These are phyloP conservation scores for Brassica juncea DNA, from an alignment of 345 rosid species.

Conservation along the genomic window DNA sequence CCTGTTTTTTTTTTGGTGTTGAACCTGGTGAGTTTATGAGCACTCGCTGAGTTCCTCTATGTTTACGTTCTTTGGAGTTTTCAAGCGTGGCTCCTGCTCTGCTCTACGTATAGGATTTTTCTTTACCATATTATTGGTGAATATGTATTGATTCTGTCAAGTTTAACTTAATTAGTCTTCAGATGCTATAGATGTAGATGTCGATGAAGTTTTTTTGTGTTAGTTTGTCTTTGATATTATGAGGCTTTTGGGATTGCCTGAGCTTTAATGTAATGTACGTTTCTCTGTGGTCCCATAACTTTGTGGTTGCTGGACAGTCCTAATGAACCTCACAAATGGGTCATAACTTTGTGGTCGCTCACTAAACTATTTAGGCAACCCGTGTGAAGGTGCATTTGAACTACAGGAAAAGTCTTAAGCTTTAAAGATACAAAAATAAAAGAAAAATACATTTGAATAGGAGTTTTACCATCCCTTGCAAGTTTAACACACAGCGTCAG, in stretches of 20 bases:
- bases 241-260: background rate
- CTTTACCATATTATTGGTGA: background rate
- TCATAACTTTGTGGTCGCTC: too few relatives aligned
- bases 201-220: background rate
- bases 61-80: background rate
- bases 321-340: too few relatives aligned
- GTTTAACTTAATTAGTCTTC: background rate
- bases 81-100: background rate
- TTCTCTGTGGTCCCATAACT: background rate
- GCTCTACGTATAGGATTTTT: background rate
- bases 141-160: background rate
- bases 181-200: background rate
- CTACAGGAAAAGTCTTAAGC: constrained; percentile 17
- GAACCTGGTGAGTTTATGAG: background rate
- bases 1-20: background rate
- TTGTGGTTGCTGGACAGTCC: background rate
- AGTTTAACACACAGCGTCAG: constrained; percentile 83
- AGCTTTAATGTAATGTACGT: background rate
- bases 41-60: background rate
- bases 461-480: constrained; percentile 73
- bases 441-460: background rate
- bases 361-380: too few relatives aligned
- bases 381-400: constrained; percentile 25
- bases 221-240: background rate
- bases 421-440: background rate